Base-by-base conservation (phyloP, 257 asterid genomes). In the Salvia miltiorrhiza region DNA sequence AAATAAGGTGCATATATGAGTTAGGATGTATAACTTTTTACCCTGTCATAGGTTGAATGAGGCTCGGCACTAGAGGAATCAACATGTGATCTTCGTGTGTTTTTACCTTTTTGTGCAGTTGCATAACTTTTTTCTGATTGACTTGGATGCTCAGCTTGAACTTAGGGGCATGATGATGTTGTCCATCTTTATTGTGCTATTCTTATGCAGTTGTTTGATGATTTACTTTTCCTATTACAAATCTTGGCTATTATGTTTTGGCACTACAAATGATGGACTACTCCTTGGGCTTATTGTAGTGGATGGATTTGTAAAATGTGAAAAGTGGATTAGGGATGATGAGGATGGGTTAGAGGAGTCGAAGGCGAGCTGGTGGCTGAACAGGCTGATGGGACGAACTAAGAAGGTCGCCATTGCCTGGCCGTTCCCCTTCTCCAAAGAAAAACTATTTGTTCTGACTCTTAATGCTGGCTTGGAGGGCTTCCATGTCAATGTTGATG, bases 381-480 rank as follows among this genome's bases (percentile, higher is more conserved):
- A 85, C 54, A 82, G 93, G 70, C 74, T 92, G 17, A 77, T 84
- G 4, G 90, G 88, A 45, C 65, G 84, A 71, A 83, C 88, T 9
- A 89, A 84, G 79, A 82, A 84, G 73, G 80, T 84, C 1, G 39
- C 74, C 12, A 47, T 86, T 3, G 85, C 85, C 65, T 88, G 95
- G 97, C 90, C 98, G 23, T 93, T 83, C 79, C 93, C 98, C 47
- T 88, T 93, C 76, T 81, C 63, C 4, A 96, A 86, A 76, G 87
- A 73, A 13, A 93, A 85, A 79, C 12, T 84, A 19, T 93, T 90
- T 76, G 96, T 93, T 63, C 80, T 90, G 55, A 90, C 96, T 71
- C 85, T 93, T 41, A 84, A 82, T 39, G 91, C 98, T 56, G 97
- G 98, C 55, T 73, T 86, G 49, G 95, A 93, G 72, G 98, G 98